These are phyloP conservation scores for Fusarium humuli DNA, from an alignment of 2,329 filamentous ascomycete species.

Conservation along the genomic window DNA sequence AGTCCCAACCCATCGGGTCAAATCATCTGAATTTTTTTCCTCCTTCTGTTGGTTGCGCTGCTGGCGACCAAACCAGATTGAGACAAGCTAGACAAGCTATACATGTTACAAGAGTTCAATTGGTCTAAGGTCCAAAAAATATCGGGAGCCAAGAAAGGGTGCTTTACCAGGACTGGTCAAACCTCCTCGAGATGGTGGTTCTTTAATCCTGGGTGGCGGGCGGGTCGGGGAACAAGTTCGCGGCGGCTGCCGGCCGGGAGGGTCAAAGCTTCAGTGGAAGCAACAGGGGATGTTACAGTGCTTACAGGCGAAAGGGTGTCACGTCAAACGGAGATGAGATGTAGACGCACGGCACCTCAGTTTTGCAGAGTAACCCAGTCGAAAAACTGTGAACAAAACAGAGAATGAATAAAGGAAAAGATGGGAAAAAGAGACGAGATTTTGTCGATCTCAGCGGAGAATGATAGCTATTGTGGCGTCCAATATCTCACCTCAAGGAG, in stretches of 20 bases:
- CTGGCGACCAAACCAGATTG: background rate
- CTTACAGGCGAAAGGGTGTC: slow-evolving; percentile 25
- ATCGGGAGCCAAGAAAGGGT: slow-evolving; percentile 36
- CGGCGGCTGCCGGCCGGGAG: slow-evolving; percentile 17
- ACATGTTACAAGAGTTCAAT: slow-evolving; percentile 18
- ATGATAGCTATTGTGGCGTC: slow-evolving; percentile 22
- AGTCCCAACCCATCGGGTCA: slow-evolving; percentile 7
- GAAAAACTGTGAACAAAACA: background rate
- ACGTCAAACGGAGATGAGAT: slow-evolving; percentile 2
- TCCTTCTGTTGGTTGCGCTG: background rate
- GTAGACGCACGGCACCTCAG: background rate
- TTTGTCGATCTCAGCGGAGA: background rate
- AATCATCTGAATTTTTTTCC: slow-evolving; percentile 44
- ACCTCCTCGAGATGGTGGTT: slow-evolving; percentile 30
- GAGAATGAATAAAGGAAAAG: background rate
- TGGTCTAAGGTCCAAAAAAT: slow-evolving; percentile 22
- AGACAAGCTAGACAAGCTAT: slow-evolving; percentile 16
- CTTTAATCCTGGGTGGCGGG: slow-evolving; percentile 28
- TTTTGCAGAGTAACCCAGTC: too few species aligned
- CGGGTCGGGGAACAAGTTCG: slow-evolving; percentile 15
- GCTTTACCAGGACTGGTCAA: slow-evolving; percentile 30
- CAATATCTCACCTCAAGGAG: slow-evolving; percentile 12
- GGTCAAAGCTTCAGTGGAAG: slow-evolving; percentile 27
- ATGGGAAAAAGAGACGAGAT: background rate
- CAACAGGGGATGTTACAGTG: slow-evolving; percentile 29